Evolutionary conservation across 768 basidiomycete genomes (phyloP).

Genomic region (Lepiota venenata): DNA sequence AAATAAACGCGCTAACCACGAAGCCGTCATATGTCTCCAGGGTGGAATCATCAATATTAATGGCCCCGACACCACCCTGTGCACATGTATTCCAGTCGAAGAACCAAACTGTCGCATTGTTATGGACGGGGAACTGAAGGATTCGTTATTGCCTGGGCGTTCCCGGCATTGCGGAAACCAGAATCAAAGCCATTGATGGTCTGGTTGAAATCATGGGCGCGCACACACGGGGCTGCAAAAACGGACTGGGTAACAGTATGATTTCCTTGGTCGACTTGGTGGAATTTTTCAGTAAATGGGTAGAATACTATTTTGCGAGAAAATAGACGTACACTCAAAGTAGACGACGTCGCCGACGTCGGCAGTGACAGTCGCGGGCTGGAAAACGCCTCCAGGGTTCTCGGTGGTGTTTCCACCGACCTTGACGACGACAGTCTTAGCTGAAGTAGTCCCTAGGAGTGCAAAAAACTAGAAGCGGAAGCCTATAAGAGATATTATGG

Average conservation of each 20-base stretch:
- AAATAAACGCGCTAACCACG: constrained; percentile 28
- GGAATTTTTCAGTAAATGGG: not conserved
- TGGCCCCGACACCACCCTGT: constrained; percentile 56
- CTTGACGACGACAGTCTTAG: constrained; percentile 39
- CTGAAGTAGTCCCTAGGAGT: constrained; percentile 21
- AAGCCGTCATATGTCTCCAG: constrained; percentile 42
- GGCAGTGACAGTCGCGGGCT: constrained; percentile 42
- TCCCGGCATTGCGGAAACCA: constrained; percentile 43
- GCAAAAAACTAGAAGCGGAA: constrained; percentile 11
- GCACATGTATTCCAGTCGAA: constrained; percentile 54
- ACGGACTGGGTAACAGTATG: constrained; percentile 56
- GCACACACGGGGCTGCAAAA: constrained; percentile 52
- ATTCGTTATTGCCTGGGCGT: constrained; percentile 43
- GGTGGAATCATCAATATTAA: constrained; percentile 49
- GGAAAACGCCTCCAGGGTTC: constrained; percentile 43
- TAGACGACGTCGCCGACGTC: constrained; percentile 43
- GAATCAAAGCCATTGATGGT: constrained; percentile 61
- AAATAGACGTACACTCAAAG: constrained; percentile 48
- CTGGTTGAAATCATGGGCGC: constrained; percentile 41
- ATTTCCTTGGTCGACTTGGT: constrained; percentile 47
- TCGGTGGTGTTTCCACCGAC: constrained; percentile 44
- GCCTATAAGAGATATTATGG: not conserved
- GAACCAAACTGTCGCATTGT: constrained; percentile 55
- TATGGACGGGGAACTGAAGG: constrained; percentile 40
- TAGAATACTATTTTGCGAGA: not conserved